Evolutionary conservation across 352 stramenopile genomes (phyloP).

Genomic region (Globisporangium cederbergense): DNA sequence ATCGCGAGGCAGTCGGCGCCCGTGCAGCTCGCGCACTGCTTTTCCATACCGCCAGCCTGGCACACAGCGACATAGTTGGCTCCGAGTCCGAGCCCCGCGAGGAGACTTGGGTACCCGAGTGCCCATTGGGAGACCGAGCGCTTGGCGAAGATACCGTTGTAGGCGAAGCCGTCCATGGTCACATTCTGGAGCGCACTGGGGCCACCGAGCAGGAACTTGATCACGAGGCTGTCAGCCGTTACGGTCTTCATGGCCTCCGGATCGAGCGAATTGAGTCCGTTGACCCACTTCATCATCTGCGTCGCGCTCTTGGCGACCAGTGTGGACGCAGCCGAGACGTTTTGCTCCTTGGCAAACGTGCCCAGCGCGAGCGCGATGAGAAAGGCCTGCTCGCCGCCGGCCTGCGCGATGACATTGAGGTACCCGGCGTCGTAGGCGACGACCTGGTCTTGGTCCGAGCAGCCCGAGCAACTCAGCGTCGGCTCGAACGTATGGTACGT

Average conservation of each 20-base stretch:
- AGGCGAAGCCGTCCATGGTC: constrained; percentile 58
- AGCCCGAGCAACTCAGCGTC: constrained; percentile 49
- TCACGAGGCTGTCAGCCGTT: constrained; percentile 31
- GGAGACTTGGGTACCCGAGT: constrained; percentile 65
- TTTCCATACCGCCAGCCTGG: constrained; percentile 29
- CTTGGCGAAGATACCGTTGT: constrained; percentile 69
- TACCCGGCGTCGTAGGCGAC: constrained; percentile 61
- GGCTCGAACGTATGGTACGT: constrained; percentile 64
- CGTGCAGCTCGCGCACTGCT: constrained; percentile 37
- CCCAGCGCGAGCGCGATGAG: constrained; percentile 35
- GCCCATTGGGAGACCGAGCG: constrained; percentile 62
- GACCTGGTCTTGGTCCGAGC: constrained; percentile 52
- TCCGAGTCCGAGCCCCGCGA: constrained; percentile 54
- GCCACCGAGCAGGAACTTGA: constrained; percentile 33
- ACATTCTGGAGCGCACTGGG: constrained; percentile 35
- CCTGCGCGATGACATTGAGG: constrained; percentile 59
- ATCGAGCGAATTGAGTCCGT: constrained; percentile 76
- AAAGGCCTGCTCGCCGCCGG: constrained; percentile 60
- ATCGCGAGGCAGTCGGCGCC: constrained; percentile 37
- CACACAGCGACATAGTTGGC: constrained; percentile 52
- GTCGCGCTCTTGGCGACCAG: constrained; percentile 37
- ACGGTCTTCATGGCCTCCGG: constrained; percentile 61
- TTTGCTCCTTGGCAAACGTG: constrained; percentile 37
- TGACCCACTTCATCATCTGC: constrained; percentile 74
- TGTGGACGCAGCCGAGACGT: constrained; percentile 18